Base-by-base conservation (phyloP, 768 basidiomycete species). In the Crucibulum laeve region DNA sequence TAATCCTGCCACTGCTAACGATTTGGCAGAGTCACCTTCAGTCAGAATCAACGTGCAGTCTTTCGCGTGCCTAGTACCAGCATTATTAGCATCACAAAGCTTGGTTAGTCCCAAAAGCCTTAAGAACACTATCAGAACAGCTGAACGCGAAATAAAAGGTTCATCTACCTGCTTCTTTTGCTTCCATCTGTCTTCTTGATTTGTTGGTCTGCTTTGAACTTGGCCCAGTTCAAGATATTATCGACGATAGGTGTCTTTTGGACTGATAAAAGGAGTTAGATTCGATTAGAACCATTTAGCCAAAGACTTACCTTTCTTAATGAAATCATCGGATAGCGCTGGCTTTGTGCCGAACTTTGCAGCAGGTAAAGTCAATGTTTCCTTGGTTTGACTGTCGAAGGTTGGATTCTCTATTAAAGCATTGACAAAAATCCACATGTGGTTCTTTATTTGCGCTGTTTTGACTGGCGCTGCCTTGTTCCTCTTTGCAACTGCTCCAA, bases 381-480 rank as follows among this genome's bases (percentile, higher is more conserved):
- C 96, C 70, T 99, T 99, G 26, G 96, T 97, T 64, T 99, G 96
- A 74, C 91, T 93, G 74, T 99, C 95, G 65, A 99, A 99, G 1
- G 92, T 91, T 6, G 96, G 95, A 58, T 99, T 99, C 68, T 95
- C 94, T 52, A 99, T 85, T 47, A 96, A 72, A 11, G 91, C 82
- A 56, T 97, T 98, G 58, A 99, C 84, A 56, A 98, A 99, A 42
- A 99, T 77, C 91, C 91, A 94, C 83, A 99, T 92, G 59, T 99
- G 94, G 56, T 87, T 93, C 73, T 91, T 95, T 68, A 98, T 84
- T 67, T 96, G 92, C 42, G 83, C 79, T 13, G 90, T 77, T 62
- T 97, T 98, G 56, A 98, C 87, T 1, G 87, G 77, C n/a, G 93
- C 91, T 2, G 75, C 91, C 68, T 96, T 97, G 71, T 99, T 96